Evolutionary conservation across 148 eudicot species (phyloP).

Genomic region (Arbutus unedo): DNA sequence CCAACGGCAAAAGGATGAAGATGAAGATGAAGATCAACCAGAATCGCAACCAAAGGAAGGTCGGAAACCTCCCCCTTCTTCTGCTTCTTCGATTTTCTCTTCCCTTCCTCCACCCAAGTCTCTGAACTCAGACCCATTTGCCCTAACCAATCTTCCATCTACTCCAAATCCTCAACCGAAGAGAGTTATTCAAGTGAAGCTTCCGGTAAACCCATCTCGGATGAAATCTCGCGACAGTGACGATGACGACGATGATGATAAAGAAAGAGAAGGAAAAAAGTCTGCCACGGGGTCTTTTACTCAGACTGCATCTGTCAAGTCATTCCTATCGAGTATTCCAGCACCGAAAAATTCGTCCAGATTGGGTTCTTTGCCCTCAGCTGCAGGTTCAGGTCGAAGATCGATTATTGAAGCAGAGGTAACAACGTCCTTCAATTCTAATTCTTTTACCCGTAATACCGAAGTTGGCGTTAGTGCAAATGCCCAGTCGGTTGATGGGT

Average conservation of each 20-base stretch:
- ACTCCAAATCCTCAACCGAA: conserved; percentile 31
- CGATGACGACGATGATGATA: conserved; percentile 41
- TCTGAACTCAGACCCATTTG: conserved; percentile 9
- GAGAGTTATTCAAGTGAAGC: conserved; percentile 63
- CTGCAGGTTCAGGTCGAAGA: conserved; percentile 49
- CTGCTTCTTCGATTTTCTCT: conserved; percentile 36
- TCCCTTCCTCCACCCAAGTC: conserved; percentile 51
- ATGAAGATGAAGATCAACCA: not conserved
- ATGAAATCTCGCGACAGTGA: conserved; percentile 15
- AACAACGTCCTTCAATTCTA: not conserved
- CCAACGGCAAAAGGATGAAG: not conserved
- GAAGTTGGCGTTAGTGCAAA: conserved; percentile 24
- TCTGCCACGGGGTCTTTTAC: conserved; percentile 12
- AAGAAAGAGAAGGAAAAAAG: conserved; percentile 42
- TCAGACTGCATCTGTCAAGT: conserved; percentile 39
- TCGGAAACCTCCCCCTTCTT: not conserved
- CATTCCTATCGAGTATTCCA: conserved; percentile 70
- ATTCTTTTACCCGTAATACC: conserved; percentile 12
- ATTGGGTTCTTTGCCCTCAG: conserved; percentile 45
- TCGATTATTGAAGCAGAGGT: conserved; percentile 45
- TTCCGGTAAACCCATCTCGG: conserved; percentile 31
- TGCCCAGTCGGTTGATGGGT: conserved; percentile 25
- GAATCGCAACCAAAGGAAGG: not conserved
- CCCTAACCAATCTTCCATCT: conserved; percentile 22
- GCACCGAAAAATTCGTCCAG: conserved; percentile 60